These are phyloP conservation scores for Alternaria gansuensis DNA, from an alignment of 2,329 filamentous ascomycete genomes.

Conservation along the genomic window DNA sequence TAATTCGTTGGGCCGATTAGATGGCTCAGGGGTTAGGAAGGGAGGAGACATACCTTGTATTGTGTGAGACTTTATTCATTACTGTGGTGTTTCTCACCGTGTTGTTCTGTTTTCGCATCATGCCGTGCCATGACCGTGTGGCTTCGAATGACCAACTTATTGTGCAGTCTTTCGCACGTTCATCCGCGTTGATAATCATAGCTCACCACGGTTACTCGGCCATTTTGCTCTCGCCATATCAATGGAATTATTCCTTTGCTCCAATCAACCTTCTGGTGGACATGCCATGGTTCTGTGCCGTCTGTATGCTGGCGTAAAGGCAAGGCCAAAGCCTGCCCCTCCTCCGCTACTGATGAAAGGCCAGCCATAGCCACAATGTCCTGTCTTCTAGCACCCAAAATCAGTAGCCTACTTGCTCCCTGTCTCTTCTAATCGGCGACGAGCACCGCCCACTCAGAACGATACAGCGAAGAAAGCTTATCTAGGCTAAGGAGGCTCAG, in stretches of 20 bases:
- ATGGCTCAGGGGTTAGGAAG: constrained; percentile 37
- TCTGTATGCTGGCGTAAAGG: neutral
- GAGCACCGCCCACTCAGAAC: no score
- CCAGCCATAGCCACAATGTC: neutral
- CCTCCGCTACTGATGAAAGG: neutral
- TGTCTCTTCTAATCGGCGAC: no score
- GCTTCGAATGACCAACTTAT: neutral
- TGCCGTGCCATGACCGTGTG: neutral
- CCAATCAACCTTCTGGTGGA: no score
- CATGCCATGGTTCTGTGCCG: neutral
- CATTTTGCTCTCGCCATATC: neutral
- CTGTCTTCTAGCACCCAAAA: neutral
- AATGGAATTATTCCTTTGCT: neutral
- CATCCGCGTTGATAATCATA: neutral
- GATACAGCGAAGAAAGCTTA: no score
- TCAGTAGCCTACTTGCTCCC: no score
- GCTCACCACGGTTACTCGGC: no score
- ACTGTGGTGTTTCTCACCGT: neutral
- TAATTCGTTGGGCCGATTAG: constrained; percentile 34
- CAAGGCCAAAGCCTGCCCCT: neutral
- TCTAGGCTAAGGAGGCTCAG: no score
- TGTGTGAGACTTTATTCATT: neutral
- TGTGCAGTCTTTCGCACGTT: neutral
- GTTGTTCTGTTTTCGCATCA: no score
- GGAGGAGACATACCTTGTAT: constrained; percentile 39